Percentiles rank a stretch among this genome's conserved stretches.
phyloP scores from a whole-genome alignment of 192 early-diverging fungal species.

The Coemansia sp. region DNA sequence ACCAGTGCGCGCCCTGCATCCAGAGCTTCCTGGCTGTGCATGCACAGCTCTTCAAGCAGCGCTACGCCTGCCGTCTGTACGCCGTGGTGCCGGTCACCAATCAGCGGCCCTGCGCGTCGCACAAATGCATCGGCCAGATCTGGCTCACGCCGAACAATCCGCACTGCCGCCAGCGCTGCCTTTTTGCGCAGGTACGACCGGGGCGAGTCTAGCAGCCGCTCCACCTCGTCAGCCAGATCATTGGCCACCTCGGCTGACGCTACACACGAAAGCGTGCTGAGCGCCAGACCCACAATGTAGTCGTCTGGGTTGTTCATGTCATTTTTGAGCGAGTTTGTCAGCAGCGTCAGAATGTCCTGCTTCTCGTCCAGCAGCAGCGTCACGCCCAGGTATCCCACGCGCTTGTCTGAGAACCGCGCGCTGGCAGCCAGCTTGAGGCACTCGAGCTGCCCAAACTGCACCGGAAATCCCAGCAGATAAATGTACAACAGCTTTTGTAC shows the following conservation, averaged over 20 bases:
- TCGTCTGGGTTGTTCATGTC: slow-evolving; percentile 96
- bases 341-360: slow-evolving; percentile 92
- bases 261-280: slow-evolving; percentile 95
- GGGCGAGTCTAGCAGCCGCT: slow-evolving; percentile 84
- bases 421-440: slow-evolving; percentile 97
- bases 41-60: slow-evolving; percentile 88
- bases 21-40: slow-evolving; percentile 65
- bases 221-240: slow-evolving; percentile 91
- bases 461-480: slow-evolving; percentile 97
- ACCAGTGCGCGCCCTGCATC: slow-evolving; percentile 77
- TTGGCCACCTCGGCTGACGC: slow-evolving; percentile 94
- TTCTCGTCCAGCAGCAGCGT: slow-evolving; percentile 98
- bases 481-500: slow-evolving; percentile 98
- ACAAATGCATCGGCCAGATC: slow-evolving; percentile 89
- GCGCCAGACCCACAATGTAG: slow-evolving; percentile 94
- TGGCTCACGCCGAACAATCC: slow-evolving; percentile 90
- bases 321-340: slow-evolving; percentile 96
- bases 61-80: slow-evolving; percentile 90
- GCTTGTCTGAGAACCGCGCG: slow-evolving; percentile 91
- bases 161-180: slow-evolving; percentile 91
- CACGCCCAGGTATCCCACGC: slow-evolving; percentile 97
- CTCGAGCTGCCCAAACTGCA: slow-evolving; percentile 99
- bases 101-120: slow-evolving; percentile 64
- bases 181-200: slow-evolving; percentile 97
- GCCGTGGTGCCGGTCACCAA: slow-evolving; percentile 94